Evolutionary conservation across 495 filamentous ascomycete genomes (phyloP), one percentile per base, ranked within the genome.

Genomic region (Podospora fimiseda): DNA sequence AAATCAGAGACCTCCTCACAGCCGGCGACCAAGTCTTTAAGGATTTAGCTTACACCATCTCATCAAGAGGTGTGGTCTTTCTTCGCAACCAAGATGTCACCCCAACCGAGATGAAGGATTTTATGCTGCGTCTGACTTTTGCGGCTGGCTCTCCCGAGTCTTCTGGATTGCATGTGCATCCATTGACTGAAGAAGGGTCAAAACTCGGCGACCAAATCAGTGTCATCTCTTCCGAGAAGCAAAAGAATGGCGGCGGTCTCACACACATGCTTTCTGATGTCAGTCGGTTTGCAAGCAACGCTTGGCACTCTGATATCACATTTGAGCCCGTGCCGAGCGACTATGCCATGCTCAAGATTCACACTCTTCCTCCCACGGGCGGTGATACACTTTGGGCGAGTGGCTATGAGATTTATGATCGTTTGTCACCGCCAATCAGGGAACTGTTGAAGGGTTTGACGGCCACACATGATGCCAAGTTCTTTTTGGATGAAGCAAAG

Each of bases 381-480:
- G 88, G 88, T 20, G 87, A 90, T 51, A 90, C 87, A 0, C 78
- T 84, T 8, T 90, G 86, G 86, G 79, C 81, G 1, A 86, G 81
- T 7, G 83, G 86, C 50, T 87, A 86, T 55, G 87, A 80, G n/a
- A 83, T 85, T 14, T 92, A 90, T 53, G 84, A 88, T 55, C 62
- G 77, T 0, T 74, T 92, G 9, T 89, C 86, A 1, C 60, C 73
- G 1, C 72, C 74, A 14, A 86, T 90, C 75, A 85, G 88, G 61
- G 80, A 76, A 51, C 81, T 86, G 48, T 77, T 90, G 4, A 83
- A 88, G 56, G 74, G 79, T 15, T 69, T 90, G 43, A 83, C 80
- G 4, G 88, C 87, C 3, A 68, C 85, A 3, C 87, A 90, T 64
- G 61, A 80, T 38, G 82, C 82, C 13, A 82, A 83, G 18, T 73